Conservation (phyloP, 345 rosid genomes). For the Murraya paniculata region DNA sequence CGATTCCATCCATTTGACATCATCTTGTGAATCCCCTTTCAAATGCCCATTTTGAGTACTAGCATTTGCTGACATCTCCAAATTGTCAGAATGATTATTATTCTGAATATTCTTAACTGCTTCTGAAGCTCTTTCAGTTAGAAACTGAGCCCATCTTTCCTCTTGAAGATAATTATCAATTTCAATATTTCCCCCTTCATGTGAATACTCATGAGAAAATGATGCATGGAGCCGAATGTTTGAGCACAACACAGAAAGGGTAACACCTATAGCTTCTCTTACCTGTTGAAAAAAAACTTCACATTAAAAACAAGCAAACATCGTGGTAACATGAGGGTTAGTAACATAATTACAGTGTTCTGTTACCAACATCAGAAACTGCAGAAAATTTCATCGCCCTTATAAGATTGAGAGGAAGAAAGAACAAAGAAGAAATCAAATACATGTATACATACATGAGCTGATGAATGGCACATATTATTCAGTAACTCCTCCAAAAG, state of each 20-base stretch:
- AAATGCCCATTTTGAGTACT: constrained; percentile 44
- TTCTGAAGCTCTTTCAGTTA: constrained; percentile 69
- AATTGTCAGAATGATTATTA: constrained; percentile 50
- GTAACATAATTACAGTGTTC: background rate
- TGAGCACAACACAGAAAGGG: constrained; percentile 81
- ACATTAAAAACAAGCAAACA: constrained; percentile 7
- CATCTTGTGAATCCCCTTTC: constrained; percentile 64
- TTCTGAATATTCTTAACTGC: constrained; percentile 73
- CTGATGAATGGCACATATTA: constrained; percentile 94
- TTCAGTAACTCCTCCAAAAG: constrained; percentile 76
- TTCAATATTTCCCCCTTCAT: constrained; percentile 39
- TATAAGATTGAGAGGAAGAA: background rate
- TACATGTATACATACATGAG: constrained; percentile 34
- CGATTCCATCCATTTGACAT: constrained; percentile 99
- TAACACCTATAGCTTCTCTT: constrained; percentile 90
- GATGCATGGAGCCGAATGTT: constrained; percentile 71
- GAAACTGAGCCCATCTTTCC: constrained; percentile 61
- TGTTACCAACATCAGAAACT: background rate
- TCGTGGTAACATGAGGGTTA: background rate
- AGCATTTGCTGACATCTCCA: constrained; percentile 42
- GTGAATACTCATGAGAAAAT: constrained; percentile 39
- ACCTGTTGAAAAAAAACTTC: constrained; percentile 50
- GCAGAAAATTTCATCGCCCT: background rate
- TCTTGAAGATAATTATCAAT: constrained; percentile 41
- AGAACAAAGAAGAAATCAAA: background rate